These are phyloP conservation scores for Chlamydomonas eustigma DNA, from an alignment of 139 green algal genomes.

Conservation along the genomic window DNA sequence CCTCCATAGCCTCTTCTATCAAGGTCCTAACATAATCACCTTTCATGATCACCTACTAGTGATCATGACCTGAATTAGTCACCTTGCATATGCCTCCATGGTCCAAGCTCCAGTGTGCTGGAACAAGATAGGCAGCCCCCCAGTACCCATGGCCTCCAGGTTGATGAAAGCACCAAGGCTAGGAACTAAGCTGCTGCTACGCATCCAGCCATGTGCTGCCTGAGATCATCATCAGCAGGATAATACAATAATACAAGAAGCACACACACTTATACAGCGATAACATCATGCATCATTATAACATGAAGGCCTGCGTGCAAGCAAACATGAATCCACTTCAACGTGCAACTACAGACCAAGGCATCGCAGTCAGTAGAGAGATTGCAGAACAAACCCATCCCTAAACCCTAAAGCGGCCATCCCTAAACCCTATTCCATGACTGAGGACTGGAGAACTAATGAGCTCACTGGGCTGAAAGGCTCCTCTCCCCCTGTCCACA, in stretches of 20 bases:
- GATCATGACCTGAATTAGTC: no score
- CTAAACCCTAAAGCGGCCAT: no score
- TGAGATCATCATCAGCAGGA: no score
- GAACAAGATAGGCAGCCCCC: constrained; percentile 68
- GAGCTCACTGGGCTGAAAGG: constrained; percentile 23
- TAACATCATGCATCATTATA: background rate
- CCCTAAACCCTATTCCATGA: no score
- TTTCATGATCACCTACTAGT: background rate
- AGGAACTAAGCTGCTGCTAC: background rate
- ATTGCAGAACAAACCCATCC: background rate
- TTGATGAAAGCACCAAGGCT: constrained; percentile 70
- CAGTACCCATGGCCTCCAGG: constrained; percentile 62
- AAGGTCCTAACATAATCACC: background rate
- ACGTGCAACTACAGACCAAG: no score
- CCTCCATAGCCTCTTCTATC: background rate
- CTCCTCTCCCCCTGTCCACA: constrained; percentile 50
- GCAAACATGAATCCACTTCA: background rate
- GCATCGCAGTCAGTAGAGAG: background rate
- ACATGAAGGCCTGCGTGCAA: background rate
- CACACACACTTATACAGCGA: background rate
- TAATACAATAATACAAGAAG: no score
- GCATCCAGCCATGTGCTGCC: constrained; percentile 20
- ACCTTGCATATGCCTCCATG: constrained; percentile 44
- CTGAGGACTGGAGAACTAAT: no score
- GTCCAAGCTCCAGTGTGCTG: constrained; percentile 63